Evolutionary conservation across 345 rosid species (phyloP), one percentile per base, ranked within the genome.

Genomic region (Aquilaria sinensis): DNA sequence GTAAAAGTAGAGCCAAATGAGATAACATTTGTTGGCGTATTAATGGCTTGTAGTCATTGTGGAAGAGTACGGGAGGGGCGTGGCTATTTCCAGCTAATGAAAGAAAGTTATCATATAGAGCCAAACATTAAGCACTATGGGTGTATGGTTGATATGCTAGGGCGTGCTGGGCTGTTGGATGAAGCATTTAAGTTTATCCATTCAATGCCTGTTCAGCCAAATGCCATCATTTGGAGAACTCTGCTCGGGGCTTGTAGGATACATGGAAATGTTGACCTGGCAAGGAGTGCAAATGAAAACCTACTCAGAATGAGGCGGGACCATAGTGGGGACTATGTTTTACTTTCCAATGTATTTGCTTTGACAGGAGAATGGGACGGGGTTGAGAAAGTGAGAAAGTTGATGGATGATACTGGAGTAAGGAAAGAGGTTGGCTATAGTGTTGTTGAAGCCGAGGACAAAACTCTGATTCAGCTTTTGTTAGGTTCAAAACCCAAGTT

Each of bases 1-100:
- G 60, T 29, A 56, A 45, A 60, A 56, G 30, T 31, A 43, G 53
- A 29, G 56, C 83, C 83, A 0, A 75, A 79, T 23, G 77, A 67
- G 32, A 75, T 79, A 31, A 79, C 80, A 53, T 79, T 72, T 65
- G 62, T 75, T 13, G 83, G 80, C 10, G 83, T 79, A 43, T 70
- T 79, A 65, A 72, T 72, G 75, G 83, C 83, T 61, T 75, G 78
- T 65, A 75, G 78, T 54, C 83, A 75, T 41, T 69, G 73, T 29
- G 80, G 83, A 53, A 61, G 67, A 51, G 71, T 79, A 10, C 75
- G 70, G 68, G 68, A 75, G 67, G 83, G 83, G 48, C 31, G 70
- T 52, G 41, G 15, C 31, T 48, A 70, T 15, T 79, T 70, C 55
- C 57, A 4, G 47, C 64, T 75, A 70, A 79, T 79, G 80, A 59